Evolutionary conservation across 805 yeast species (phyloP), one percentile per base, ranked within the genome.

Genomic region (Starmerella geochares): DNA sequence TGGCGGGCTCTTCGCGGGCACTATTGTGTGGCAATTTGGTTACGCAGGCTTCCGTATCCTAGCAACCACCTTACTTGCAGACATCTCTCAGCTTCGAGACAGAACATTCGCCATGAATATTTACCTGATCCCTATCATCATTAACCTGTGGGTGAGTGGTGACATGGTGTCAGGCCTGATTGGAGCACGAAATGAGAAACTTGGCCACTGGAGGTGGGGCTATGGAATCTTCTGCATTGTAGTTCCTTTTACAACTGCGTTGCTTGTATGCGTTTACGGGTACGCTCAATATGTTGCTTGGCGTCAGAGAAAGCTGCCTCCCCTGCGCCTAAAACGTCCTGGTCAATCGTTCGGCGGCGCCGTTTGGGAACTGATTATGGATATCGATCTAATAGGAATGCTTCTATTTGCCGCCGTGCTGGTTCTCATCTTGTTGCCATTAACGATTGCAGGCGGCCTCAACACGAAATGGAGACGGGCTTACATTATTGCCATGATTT

Each of bases 211-310:
- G 81, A 71, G 78, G 11, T 83, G 88, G 88, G 81, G 80, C 60
- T 77, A 79, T 58, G 87, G 81, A 38, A 80, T 83, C 74, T 82
- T 83, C 82, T 86, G 86, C 2, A 79, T 80, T 58, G 80, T 81
- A 54, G 77, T 79, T 70, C 88, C 88, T 29, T 65, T 80, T 35
- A 62, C 78, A 3, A 69, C 81, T 54, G 40, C 81, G 13, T 86
- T 87, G 20, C 64, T 83, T 44, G 57, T 79, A 8, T 53, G 56
- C 3, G 73, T 81, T 57, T 67, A 78, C 60, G n/a, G 71, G 2
- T 81, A 79, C 62, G 80, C 80, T 83, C 64, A 73, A 57, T 66
- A 64, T 54, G 60, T 64, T 49, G 86, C 85, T 7, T 57, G 70
- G 17, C 73, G 68, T 48, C 71, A 76, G 25, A 71, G 68, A 19